phyloP scores from a whole-genome alignment of 306 rosid genomes.

The Citrullus mucosospermus region DNA sequence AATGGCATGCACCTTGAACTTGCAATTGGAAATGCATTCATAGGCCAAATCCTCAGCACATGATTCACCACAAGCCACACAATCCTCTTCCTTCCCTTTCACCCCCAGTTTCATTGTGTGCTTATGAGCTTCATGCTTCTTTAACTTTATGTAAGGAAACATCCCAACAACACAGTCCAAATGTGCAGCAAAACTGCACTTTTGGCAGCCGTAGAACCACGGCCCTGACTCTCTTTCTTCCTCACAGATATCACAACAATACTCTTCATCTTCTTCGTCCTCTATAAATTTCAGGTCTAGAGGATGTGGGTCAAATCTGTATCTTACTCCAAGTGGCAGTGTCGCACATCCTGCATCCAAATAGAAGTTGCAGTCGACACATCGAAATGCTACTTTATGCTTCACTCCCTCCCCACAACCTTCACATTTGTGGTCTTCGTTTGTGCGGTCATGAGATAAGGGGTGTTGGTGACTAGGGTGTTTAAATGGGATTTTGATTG shows the following conservation, averaged over 20 bases:
- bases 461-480: neutral
- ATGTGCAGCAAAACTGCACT: neutral
- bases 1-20: neutral
- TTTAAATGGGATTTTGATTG: neutral
- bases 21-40: neutral
- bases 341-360: slow-evolving; percentile 5
- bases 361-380: neutral
- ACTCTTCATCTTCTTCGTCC: neutral
- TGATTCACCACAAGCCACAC: neutral
- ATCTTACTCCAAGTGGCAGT: neutral
- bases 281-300: neutral
- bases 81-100: neutral
- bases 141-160: neutral
- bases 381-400: neutral
- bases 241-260: neutral
- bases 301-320: neutral
- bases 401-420: neutral
- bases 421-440: neutral
- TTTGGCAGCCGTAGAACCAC: neutral
- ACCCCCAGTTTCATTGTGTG: neutral
- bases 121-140: neutral
- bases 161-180: neutral
- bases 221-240: neutral
- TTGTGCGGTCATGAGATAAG: neutral
- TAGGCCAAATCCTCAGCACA: neutral